Evolutionary conservation across 805 yeast genomes (phyloP).

Genomic region (Yarrowia yakushimensis): DNA sequence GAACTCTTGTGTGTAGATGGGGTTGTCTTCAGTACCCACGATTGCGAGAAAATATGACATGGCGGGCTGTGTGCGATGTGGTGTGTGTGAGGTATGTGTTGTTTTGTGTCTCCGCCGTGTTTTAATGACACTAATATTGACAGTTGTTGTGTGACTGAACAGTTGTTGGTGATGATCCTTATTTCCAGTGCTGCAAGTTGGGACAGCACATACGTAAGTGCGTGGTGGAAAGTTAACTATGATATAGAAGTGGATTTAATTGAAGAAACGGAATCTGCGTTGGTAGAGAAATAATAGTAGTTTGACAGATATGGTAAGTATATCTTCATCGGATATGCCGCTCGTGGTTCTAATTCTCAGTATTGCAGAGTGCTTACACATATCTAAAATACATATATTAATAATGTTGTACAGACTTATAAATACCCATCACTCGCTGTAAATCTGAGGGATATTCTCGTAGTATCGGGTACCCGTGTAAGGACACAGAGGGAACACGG

Average conservation of each 20-base stretch:
- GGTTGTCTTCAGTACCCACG: constrained; percentile 80
- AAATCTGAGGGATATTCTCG: constrained; percentile 1
- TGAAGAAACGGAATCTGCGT: too few species aligned
- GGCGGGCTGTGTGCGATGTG: not conserved
- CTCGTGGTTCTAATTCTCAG: too few species aligned
- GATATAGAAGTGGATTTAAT: not conserved
- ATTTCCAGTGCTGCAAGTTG: not conserved
- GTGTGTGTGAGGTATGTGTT: not conserved
- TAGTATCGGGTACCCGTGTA: constrained; percentile 9
- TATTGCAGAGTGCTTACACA: not conserved
- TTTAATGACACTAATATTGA: not conserved
- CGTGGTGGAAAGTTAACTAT: not conserved
- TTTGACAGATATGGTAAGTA: too few species aligned
- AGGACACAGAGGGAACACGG: constrained; percentile 17
- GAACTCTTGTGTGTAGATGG: constrained; percentile 83
- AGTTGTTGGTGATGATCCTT: not conserved
- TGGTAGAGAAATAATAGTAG: too few species aligned
- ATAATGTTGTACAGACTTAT: not conserved
- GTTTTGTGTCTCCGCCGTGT: constrained; percentile 34
- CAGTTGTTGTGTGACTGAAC: not conserved
- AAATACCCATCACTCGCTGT: not conserved
- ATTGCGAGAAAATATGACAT: constrained; percentile 71
- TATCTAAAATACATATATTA: not conserved
- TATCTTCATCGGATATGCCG: too few species aligned
- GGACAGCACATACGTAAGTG: constrained; percentile 8